A percentile compares a stretch with the other conserved stretches of the same genome.
These are phyloP conservation scores for Cystobasidiopsis lactophilus DNA, from an alignment of 768 basidiomycete genomes.

Conservation along the genomic window DNA sequence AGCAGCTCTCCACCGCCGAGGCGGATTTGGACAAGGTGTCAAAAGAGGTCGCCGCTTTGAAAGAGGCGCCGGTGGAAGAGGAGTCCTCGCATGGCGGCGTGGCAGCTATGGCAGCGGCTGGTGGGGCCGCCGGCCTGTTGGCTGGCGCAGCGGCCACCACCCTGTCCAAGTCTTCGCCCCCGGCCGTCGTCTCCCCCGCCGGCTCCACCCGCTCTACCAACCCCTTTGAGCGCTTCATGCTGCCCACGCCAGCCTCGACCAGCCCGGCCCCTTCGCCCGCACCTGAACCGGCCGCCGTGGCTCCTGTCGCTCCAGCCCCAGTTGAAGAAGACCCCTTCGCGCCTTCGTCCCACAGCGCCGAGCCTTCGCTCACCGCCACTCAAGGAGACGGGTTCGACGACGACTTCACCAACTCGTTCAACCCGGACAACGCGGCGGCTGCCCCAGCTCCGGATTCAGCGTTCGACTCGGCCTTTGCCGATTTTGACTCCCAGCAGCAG, in stretches of 20 bases:
- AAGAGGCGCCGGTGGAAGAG: conserved; percentile 26
- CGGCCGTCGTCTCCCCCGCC: conserved; percentile 6
- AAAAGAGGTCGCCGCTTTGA: conserved; percentile 35
- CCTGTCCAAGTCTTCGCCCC: too few species aligned
- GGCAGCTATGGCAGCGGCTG: neutral
- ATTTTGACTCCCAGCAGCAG: conserved; percentile 12
- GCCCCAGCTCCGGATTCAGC: conserved; percentile 4
- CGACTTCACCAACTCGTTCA: conserved; percentile 14
- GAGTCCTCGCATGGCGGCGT: neutral
- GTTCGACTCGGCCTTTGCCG: conserved; percentile 22
- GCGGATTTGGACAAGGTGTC: conserved; percentile 45
- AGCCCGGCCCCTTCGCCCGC: conserved; percentile 6
- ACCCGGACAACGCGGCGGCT: neutral
- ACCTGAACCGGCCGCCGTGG: conserved; percentile 8
- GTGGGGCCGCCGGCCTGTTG: neutral
- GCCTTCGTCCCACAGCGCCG: conserved; percentile 17
- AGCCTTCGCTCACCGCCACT: conserved; percentile 20
- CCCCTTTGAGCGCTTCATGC: conserved; percentile 15
- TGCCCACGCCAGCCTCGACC: neutral
- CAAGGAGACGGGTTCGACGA: conserved; percentile 12
- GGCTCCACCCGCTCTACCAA: conserved; percentile 9
- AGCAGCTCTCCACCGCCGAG: conserved; percentile 73
- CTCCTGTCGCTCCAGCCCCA: conserved; percentile 1
- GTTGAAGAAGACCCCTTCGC: conserved; percentile 13
- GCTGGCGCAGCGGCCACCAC: conserved; percentile 5